These are phyloP conservation scores for Plasmodium berghei DNA, from an alignment of 169 alveolate species.

Conservation along the genomic window DNA sequence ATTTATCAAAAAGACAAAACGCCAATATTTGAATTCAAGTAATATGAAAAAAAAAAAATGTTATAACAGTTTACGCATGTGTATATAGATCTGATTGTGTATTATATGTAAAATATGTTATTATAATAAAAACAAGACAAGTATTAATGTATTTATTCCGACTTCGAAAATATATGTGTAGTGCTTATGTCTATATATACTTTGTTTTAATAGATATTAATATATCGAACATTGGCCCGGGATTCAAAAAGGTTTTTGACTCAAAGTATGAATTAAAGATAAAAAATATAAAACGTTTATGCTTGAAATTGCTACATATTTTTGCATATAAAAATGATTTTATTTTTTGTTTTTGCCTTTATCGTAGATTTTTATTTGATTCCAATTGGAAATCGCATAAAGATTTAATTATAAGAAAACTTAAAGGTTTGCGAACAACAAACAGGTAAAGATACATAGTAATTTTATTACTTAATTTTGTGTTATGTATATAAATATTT, in stretches of 20 bases:
- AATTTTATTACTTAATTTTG: neutral
- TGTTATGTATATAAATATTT: neutral
- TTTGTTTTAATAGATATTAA: slow-evolving; percentile 16
- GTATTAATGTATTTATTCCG: no score
- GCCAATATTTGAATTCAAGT: no score
- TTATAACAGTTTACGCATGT: no score
- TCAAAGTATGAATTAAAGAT: slow-evolving; percentile 19
- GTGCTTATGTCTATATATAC: neutral
- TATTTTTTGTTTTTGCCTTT: neutral
- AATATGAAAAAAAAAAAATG: no score
- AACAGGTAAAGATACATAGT: slow-evolving; percentile 14
- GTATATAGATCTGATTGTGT: no score
- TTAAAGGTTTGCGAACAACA: slow-evolving; percentile 26
- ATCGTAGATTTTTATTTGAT: slow-evolving; percentile 42
- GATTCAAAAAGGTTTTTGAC: slow-evolving; percentile 58
- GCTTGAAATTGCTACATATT: neutral
- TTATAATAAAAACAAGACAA: no score
- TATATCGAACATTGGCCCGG: slow-evolving; percentile 53
- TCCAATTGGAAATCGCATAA: slow-evolving; percentile 51
- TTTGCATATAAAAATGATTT: neutral
- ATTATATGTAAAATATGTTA: no score
- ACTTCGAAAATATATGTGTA: no score
- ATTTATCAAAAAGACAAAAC: no score
- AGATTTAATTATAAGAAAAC: slow-evolving; percentile 53
- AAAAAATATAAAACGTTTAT: neutral